Evolutionary conservation across 805 yeast species (phyloP), one percentile per base, ranked within the genome.

Genomic region (Lachancea kluyveri): DNA sequence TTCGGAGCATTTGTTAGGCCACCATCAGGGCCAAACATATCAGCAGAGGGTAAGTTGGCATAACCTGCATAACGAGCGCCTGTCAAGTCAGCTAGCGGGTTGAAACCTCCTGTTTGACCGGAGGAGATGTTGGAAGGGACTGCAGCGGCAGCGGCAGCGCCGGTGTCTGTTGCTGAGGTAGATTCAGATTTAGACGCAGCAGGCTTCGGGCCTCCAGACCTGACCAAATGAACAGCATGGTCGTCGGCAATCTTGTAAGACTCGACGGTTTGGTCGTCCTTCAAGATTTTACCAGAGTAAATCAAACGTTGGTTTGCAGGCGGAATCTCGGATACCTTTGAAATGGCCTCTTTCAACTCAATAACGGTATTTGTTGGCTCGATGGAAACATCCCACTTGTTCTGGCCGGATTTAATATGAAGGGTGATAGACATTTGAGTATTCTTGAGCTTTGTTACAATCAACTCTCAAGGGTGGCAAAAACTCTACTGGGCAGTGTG

Each of bases 31-130:
- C 96, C 96, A 63, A 90, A 87, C 81, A 85, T 72, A 27, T 79
- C 74, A 1, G 86, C 85, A 3, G 83, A 70, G 4, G 98, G 97
- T 59, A 92, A 67, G 48, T 86, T 88, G 29, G 65, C 62, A 47
- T 76, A 78, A 1, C 98, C 98, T 3, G 97, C 96, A 52, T 87
- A 92, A 33, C 96, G 74, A 2, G 97, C 97, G 30, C 95, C 90
- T 1, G 97, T 90, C 42, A 90, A 67, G 42, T 82, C 96, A 8
- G 95, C 88, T 49, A 92, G 68, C 21, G 95, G 94, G 58, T 92
- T 86, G 59, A 80, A 84, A 0, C 94, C 72, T 8, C 90, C 92
- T 41, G 76, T 80, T 38, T 51, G 57, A 4, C 98, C 98, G 2
- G 96, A 74, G 3, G 95, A 75, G 28, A 90, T 69, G 50, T 79